Base-by-base conservation (phyloP, 1,139 yeast species). In the Scheffersomyces segobiensis region DNA sequence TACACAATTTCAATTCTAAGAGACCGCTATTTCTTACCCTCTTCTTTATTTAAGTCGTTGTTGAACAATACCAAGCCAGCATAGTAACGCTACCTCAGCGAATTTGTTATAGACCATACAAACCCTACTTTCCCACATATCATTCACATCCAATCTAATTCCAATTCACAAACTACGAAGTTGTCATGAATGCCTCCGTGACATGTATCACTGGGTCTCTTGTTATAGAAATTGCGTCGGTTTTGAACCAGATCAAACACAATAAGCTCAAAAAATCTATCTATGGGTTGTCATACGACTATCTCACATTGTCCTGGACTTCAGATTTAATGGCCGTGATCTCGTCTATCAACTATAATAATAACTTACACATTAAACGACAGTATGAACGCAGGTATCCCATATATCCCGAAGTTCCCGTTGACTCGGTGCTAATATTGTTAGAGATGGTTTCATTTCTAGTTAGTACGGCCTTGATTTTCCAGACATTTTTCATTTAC, bases 211-310 rank as follows among this genome's bases (percentile, higher is more conserved):
- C 42, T 6, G 47, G 42, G 20, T 52, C 56, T 21, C 46, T 18
- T 42, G 26, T 48, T 39, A 50, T 51, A 7, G 59, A 55, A 42
- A 19, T 56, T 2, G 49, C 42, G 14, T 54, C 62, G 14, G 47
- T 56, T 10, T 26, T 46, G 46, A 53, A 58, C 4, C 78, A 72
- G 58, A 57, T 67, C 18, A 63, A 61, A 17, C 60, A 63, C 53
- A 69, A 67, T 52, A 67, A 67, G 55, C 53, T 53, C 8, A 65
- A 63, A 49, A 66, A 64, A 51, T 70, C 77, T 3, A 64, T 76
- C 17, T 60, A 63, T 50, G 77, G 77, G 0, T 51, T 75, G 10
- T 76, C 80, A 1, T 73, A 62, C 58, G 80, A 77, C 58, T 65
- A 62, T 47, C 54, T 64, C 2, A 17, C 67, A 2, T 57, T 72